Evolutionary conservation across 192 early-diverging fungal species (phyloP).

Genomic region (Globomyces pollinis-pini): DNA sequence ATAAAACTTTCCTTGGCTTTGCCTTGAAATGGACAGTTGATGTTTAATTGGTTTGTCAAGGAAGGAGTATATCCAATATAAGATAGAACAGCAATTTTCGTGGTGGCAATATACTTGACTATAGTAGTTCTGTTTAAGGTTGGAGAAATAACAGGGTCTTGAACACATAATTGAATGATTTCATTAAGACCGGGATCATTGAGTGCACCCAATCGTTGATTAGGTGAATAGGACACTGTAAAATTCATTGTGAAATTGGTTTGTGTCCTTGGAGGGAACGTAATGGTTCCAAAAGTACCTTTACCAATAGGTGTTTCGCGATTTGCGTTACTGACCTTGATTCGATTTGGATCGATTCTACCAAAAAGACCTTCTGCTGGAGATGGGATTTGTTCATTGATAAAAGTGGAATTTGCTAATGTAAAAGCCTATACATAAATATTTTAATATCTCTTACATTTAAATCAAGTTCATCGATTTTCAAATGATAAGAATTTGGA

Average conservation of each 20-base stretch:
- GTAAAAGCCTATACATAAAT: background rate
- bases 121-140: background rate
- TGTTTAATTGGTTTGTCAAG: background rate
- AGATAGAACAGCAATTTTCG: background rate
- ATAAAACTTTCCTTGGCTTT: too few species aligned
- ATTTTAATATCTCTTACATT: background rate
- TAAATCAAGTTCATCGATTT: constrained; percentile 8
- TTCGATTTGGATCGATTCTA: background rate
- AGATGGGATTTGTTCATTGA: background rate
- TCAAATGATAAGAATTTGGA: constrained; percentile 2
- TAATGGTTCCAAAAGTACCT: constrained; percentile 1
- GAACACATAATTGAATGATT: constrained; percentile 4
- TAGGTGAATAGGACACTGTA: background rate
- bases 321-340: background rate
- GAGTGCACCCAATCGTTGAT: background rate
- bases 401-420: background rate
- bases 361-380: background rate
- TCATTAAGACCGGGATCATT: constrained; percentile 6
- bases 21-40: constrained; percentile 13
- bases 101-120: background rate
- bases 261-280: background rate
- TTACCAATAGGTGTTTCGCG: background rate
- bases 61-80: constrained; percentile 8
- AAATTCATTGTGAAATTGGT: constrained; percentile 8
- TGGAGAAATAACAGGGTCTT: background rate